A percentile compares a stretch with the other conserved stretches of the same genome.
Conservation (phyloP, 139 green algal genomes). For the Choricystis sp. region DNA sequence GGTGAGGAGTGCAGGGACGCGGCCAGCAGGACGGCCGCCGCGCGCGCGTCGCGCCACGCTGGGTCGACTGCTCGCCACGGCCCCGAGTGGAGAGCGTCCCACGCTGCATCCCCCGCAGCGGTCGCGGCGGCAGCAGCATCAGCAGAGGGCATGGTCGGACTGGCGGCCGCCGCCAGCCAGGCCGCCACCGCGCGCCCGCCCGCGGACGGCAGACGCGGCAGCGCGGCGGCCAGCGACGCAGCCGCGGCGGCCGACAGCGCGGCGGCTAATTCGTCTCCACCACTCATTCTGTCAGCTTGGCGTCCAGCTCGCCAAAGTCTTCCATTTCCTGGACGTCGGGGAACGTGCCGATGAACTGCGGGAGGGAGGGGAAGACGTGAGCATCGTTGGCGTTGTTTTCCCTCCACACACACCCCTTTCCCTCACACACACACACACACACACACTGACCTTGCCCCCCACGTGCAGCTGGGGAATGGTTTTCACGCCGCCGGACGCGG, state of each 20-base stretch:
- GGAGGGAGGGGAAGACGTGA: neutral
- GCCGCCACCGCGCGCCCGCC: conserved; percentile 4
- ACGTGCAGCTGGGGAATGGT: conserved; percentile 43
- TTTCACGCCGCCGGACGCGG: conserved; percentile 9
- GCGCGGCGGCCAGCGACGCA: neutral
- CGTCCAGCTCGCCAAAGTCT: conserved; percentile 21
- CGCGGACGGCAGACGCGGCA: neutral
- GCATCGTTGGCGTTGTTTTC: neutral
- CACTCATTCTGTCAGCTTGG: neutral
- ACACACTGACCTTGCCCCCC: conserved; percentile 21
- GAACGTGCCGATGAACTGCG: neutral
- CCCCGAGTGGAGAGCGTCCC: conserved; percentile 76
- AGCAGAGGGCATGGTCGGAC: no score
- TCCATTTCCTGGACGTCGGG: conserved; percentile 21
- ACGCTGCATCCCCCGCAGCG: conserved; percentile 8
- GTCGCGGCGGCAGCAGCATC: neutral
- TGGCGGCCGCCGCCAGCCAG: conserved; percentile 1
- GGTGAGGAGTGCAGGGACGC: neutral
- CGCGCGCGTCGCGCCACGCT: conserved; percentile 68
- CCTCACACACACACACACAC: neutral
- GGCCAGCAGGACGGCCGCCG: conserved; percentile 32
- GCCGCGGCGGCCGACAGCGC: no score
- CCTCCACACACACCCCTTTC: neutral
- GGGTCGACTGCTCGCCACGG: conserved; percentile 51
- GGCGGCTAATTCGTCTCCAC: neutral